Percentiles rank a stretch among this genome's conserved stretches.
Evolutionary conservation across 2,329 filamentous ascomycete genomes (phyloP).

Genomic region (Scytalidium lignicola): DNA sequence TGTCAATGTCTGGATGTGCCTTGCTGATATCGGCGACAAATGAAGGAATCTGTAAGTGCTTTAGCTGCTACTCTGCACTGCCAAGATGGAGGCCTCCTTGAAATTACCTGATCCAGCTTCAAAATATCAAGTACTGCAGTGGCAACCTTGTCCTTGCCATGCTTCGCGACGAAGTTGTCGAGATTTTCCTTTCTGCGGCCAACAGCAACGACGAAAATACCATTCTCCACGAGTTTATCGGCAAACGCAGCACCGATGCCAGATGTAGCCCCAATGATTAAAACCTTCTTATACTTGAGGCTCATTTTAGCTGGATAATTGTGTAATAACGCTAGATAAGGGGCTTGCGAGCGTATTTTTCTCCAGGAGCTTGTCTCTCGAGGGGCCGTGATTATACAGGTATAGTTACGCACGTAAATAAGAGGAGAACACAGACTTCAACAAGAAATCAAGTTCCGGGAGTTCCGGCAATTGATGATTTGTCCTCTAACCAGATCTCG

Average conservation of each 20-base stretch:
- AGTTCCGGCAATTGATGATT: no score
- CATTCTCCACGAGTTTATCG: slow-evolving; percentile 37
- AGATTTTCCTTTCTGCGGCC: slow-evolving; percentile 48
- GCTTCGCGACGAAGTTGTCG: slow-evolving; percentile 39
- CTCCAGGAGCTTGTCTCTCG: no score
- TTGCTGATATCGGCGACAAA: no score
- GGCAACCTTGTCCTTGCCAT: slow-evolving; percentile 37
- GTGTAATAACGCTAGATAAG: no score
- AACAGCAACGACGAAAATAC: slow-evolving; percentile 47
- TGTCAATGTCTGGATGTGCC: slow-evolving; percentile 46
- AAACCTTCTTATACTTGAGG: slow-evolving; percentile 50
- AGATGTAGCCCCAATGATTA: slow-evolving; percentile 50
- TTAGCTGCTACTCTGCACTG: slow-evolving; percentile 19
- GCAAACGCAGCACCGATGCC: slow-evolving; percentile 46
- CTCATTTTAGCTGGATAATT: no score
- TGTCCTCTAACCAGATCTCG: no score
- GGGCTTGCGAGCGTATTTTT: no score
- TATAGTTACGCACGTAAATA: no score
- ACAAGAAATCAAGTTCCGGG: no score
- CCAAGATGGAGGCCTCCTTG: slow-evolving; percentile 37
- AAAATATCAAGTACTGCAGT: slow-evolving; percentile 41
- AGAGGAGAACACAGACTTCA: no score
- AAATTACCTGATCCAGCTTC: no score
- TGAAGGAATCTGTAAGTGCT: slow-evolving; percentile 3
- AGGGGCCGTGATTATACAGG: no score